phyloP scores from a whole-genome alignment of 169 alveolate genomes.

The Plasmodium knowlesi region DNA sequence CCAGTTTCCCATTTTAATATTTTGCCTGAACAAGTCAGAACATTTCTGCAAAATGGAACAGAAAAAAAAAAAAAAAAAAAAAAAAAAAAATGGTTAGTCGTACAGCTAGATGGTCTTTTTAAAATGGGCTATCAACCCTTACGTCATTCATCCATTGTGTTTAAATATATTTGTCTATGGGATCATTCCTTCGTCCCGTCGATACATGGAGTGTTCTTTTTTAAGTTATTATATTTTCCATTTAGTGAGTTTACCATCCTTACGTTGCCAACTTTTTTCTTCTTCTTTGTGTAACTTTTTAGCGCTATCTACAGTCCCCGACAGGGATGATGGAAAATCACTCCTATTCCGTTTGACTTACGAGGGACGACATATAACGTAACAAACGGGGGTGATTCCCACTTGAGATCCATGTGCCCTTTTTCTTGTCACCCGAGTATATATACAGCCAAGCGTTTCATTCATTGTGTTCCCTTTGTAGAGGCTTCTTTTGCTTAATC shows the following conservation, averaged over 20 bases:
- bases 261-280: not conserved
- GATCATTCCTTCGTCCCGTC: not conserved
- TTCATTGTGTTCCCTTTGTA: not conserved
- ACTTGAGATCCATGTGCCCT: not conserved
- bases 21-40: conserved; percentile 12
- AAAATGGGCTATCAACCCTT: not conserved
- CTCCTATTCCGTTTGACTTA: not conserved
- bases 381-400: not conserved
- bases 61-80: conserved; percentile 3
- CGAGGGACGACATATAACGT: not conserved
- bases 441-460: not conserved
- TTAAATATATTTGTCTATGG: not conserved
- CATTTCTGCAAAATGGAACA: not conserved
- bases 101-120: not conserved
- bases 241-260: not conserved
- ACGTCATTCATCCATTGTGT: not conserved
- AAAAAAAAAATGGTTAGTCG: not conserved
- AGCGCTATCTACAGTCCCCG: not conserved
- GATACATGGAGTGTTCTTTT: not conserved
- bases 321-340: not conserved
- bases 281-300: not conserved
- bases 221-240: not conserved
- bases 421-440: not conserved
- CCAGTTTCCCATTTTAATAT: not conserved
- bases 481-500: not conserved